Base-by-base conservation (phyloP, 768 basidiomycete species). In the Pisolithus sp. region DNA sequence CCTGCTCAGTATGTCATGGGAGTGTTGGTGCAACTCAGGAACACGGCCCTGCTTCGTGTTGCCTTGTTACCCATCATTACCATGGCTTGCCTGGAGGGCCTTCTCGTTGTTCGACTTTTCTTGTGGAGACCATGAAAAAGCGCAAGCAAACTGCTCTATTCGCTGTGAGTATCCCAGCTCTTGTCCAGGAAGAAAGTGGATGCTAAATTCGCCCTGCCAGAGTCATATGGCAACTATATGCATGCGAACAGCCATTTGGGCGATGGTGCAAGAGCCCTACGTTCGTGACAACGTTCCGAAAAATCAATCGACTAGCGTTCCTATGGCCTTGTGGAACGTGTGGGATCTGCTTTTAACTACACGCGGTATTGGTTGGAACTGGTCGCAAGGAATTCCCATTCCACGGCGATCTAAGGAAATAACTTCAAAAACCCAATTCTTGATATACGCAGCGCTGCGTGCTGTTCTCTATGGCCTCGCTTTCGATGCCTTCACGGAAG, bases 1-100 rank as follows among this genome's bases (percentile, higher is more conserved):
- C 74, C n/a, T 15, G 68, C 66, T 50, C 81, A 81, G 59, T 80
- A 78, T 66, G 57, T 63, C 31, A 76, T 77, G 46, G 81, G 79
- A 8, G 65, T 80, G 17, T 71, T 84, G 34, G 78, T 82, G 18
- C 68, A 79, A 26, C 63, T 75, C 60, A 68, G 50, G 74, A 78
- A 15, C 63, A 74, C 52, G 20, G 49, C 46, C 2, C 53, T 62
- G 2, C 62, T 76, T 50, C 77, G 82, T 18, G 52, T 80, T 48
- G 75, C 76, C 4, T 48, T 82, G 8, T 64, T 83, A 4, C 78
- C 80, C 4, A 51, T 77, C 43, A 67, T n/a, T 74, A 4, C 50
- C 78, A 5, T 77, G 72, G 68, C 55, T 66, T 0, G 62, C 74
- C 13, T 81, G 75, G 59, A 70, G 74, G 13, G 74, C 73, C 5